These are phyloP conservation scores for Lactarius trivialis DNA, from an alignment of 768 basidiomycete species.

Conservation along the genomic window DNA sequence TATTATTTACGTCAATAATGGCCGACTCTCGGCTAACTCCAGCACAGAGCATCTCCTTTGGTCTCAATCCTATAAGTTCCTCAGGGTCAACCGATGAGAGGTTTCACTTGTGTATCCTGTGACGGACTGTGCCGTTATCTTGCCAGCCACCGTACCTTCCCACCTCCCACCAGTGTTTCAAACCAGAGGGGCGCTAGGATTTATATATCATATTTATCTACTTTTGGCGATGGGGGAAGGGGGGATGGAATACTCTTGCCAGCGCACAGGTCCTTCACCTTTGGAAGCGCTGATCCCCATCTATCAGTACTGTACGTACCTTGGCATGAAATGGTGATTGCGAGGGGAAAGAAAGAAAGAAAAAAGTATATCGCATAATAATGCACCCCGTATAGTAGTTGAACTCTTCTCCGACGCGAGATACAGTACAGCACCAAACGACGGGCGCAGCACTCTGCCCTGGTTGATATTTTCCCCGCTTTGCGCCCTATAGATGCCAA, in stretches of 20 bases:
- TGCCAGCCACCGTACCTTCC: not conserved
- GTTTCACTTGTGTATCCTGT: not conserved
- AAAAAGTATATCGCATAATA: not conserved
- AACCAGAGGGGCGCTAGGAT: not conserved
- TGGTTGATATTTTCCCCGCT: not conserved
- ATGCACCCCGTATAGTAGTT: not conserved
- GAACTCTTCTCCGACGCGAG: not conserved
- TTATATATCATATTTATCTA: not conserved
- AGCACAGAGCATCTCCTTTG: not conserved
- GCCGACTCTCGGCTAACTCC: not conserved
- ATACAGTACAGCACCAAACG: not conserved
- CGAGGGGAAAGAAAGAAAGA: not conserved
- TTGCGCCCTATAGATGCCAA: conserved; percentile 19
- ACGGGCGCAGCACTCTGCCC: not conserved
- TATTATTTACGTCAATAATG: not conserved
- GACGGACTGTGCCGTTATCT: not conserved
- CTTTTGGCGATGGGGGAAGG: not conserved
- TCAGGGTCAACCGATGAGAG: not conserved
- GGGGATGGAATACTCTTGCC: not conserved
- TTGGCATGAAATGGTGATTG: not conserved
- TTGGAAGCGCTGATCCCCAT: not conserved
- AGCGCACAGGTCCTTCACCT: not conserved
- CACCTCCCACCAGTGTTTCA: not conserved
- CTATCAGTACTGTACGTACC: not conserved
- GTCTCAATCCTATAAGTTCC: not conserved